These are phyloP conservation scores for Blastobotrys parvus DNA, from an alignment of 805 yeast genomes.

Conservation along the genomic window DNA sequence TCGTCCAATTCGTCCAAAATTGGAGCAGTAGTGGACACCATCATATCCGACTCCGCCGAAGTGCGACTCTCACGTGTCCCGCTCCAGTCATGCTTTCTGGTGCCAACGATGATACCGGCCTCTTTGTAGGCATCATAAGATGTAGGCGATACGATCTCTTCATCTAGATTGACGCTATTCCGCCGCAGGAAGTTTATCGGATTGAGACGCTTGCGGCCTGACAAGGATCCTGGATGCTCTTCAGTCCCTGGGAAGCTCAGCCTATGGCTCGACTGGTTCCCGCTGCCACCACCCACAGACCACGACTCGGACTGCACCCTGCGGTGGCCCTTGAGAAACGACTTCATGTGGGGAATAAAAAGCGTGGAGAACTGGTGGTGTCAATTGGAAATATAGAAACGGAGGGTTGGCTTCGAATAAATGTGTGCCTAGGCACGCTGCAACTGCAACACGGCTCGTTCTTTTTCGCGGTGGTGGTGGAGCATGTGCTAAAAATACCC, in stretches of 20 bases:
- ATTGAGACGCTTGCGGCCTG: slow-evolving; percentile 17
- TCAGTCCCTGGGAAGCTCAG: neutral
- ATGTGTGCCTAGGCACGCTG: too few relatives aligned
- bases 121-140: slow-evolving; percentile 15
- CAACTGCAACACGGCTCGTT: too few relatives aligned
- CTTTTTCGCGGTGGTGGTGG: too few relatives aligned
- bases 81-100: slow-evolving; percentile 42
- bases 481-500: too few relatives aligned
- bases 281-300: neutral
- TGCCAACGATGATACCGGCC: slow-evolving; percentile 34
- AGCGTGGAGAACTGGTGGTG: too few relatives aligned
- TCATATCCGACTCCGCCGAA: neutral
- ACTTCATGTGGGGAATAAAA: too few relatives aligned
- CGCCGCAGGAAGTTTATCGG: slow-evolving; percentile 16
- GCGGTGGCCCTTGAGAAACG: slow-evolving; percentile 11
- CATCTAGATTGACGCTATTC: slow-evolving; percentile 15
- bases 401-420: too few relatives aligned
- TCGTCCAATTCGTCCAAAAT: neutral
- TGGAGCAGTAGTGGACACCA: too few relatives aligned
- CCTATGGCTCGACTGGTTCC: slow-evolving; percentile 5
- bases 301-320: slow-evolving; percentile 13
- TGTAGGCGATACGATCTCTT: slow-evolving; percentile 8
- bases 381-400: too few relatives aligned
- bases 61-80: neutral
- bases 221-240: slow-evolving; percentile 1